Conservation (phyloP, 2,329 filamentous ascomycete genomes). For the Lecanosticta acicola region DNA sequence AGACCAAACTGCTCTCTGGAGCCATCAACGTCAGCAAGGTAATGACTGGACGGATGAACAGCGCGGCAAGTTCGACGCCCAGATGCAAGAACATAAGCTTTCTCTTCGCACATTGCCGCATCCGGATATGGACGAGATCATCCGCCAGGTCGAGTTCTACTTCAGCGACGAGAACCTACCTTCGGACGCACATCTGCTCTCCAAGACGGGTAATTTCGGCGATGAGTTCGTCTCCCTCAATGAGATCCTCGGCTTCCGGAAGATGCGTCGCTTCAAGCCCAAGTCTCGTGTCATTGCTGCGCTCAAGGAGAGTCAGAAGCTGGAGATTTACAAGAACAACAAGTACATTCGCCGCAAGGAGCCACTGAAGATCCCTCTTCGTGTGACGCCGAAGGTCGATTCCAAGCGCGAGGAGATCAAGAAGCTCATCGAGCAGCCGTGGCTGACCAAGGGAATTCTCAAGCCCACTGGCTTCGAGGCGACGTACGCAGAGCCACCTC, state of each 20-base stretch:
- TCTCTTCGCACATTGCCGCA: conserved; percentile 4
- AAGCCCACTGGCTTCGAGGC: conserved; percentile 53
- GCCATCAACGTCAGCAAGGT: not conserved
- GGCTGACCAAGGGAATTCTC: conserved; percentile 39
- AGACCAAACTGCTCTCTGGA: not conserved
- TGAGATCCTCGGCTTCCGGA: conserved; percentile 41
- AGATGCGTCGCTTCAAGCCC: conserved; percentile 44
- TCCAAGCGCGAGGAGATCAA: conserved; percentile 27
- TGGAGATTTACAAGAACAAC: conserved; percentile 40
- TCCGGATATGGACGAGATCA: conserved; percentile 21
- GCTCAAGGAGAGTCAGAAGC: conserved; percentile 38
- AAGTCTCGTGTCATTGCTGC: conserved; percentile 35
- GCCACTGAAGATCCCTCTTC: conserved; percentile 29
- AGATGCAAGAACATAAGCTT: not conserved
- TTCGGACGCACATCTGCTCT: conserved; percentile 39
- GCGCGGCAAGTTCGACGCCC: not conserved
- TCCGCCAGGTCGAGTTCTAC: conserved; percentile 44
- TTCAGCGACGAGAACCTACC: conserved; percentile 46
- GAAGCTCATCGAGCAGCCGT: conserved; percentile 27
- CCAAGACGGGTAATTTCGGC: conserved; percentile 35
- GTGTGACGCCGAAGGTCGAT: conserved; percentile 24
- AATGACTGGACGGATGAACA: not conserved
- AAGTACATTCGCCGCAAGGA: conserved; percentile 41
- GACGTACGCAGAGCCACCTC: conserved; percentile 71
- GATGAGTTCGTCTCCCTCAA: conserved; percentile 41